Evolutionary conservation across 768 basidiomycete genomes (phyloP).

Genomic region (Auriscalpium microsporum): DNA sequence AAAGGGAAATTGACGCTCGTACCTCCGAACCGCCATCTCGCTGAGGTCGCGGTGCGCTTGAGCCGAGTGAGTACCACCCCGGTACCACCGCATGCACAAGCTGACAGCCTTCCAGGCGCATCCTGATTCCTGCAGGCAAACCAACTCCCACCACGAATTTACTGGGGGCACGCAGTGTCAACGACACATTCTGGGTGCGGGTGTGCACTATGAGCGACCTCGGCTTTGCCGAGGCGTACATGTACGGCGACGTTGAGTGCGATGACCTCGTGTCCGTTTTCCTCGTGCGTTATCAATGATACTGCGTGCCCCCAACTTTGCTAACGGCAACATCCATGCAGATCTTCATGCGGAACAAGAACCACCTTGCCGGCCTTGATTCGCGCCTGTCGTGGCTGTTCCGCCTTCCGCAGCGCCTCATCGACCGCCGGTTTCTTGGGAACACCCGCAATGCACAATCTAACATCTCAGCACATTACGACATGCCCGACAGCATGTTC

Average conservation of each 20-base stretch:
- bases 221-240: constrained; percentile 17
- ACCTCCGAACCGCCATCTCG: too few species aligned
- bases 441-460: constrained; percentile 10
- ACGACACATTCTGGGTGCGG: constrained; percentile 14
- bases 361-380: constrained; percentile 10
- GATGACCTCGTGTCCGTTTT: constrained; percentile 7
- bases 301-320: neutral
- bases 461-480: constrained; percentile 30
- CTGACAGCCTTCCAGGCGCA: too few species aligned
- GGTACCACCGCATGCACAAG: too few species aligned
- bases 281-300: neutral
- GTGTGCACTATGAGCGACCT: constrained; percentile 8
- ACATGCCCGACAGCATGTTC: constrained; percentile 36
- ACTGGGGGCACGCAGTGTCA: neutral
- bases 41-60: too few species aligned
- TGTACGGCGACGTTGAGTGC: constrained; percentile 15
- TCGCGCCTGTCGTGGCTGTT: constrained; percentile 5
- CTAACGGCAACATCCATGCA: neutral
- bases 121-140: neutral
- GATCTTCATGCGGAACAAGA: constrained; percentile 8
- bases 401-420: neutral
- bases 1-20: too few species aligned
- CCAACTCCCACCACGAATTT: too few species aligned
- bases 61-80: too few species aligned
- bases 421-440: constrained; percentile 4